A percentile compares a stretch with the other conserved stretches of the same genome.
Conservation (phyloP, 257 asterid species). For the Salvia splendens region DNA sequence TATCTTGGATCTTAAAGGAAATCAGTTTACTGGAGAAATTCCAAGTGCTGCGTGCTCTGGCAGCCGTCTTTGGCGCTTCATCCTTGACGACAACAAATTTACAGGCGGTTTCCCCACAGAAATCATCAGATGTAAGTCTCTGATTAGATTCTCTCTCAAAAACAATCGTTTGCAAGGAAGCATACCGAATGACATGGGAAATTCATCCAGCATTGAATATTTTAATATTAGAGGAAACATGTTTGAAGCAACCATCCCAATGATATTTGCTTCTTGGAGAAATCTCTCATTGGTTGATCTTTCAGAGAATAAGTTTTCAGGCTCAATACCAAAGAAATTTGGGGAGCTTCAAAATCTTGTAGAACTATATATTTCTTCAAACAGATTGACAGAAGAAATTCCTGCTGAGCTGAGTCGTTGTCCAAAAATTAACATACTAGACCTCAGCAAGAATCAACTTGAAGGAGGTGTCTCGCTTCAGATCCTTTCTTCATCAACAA, state of each 20-base stretch:
- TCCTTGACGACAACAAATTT: constrained; percentile 43
- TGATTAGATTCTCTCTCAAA: constrained; percentile 38
- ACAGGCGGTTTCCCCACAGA: constrained; percentile 41
- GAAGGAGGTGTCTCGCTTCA: constrained; percentile 43
- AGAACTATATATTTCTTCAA: constrained; percentile 44
- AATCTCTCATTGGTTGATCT: constrained; percentile 48
- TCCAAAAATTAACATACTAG: constrained; percentile 38
- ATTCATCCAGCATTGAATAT: constrained; percentile 37
- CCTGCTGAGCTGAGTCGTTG: constrained; percentile 41
- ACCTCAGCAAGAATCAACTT: constrained; percentile 45
- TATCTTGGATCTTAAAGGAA: constrained; percentile 49
- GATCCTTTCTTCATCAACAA: constrained; percentile 37
- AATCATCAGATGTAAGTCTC: constrained; percentile 41
- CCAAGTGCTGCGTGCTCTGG: constrained; percentile 44
- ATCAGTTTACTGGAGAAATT: constrained; percentile 41
- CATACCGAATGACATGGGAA: constrained; percentile 40
- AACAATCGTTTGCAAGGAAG: constrained; percentile 45
- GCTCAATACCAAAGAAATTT: constrained; percentile 44
- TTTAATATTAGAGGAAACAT: constrained; percentile 41
- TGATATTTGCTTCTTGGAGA: constrained; percentile 45
- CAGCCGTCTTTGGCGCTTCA: constrained; percentile 38
- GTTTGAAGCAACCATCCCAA: constrained; percentile 44
- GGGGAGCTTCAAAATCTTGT: constrained; percentile 45
- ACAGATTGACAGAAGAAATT: constrained; percentile 47
- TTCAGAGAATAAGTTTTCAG: constrained; percentile 46